Base-by-base conservation (phyloP, 2,329 filamentous ascomycete genomes). In the Neocucurbitaria cava region DNA sequence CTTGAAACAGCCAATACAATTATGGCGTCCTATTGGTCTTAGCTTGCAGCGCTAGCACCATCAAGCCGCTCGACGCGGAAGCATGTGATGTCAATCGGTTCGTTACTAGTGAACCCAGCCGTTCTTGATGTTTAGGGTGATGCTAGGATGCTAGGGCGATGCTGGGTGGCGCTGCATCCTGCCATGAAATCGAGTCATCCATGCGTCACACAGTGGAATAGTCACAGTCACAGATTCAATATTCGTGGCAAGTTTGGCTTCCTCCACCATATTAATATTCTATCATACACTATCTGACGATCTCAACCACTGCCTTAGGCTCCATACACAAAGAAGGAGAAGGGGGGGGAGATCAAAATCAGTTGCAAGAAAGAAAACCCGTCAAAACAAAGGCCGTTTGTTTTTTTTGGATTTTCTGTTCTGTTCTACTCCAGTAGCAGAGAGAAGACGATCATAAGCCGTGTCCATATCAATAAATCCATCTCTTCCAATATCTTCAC, bases 321-420 rank as follows among this genome's bases (percentile, higher is more conserved):
- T 62, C 55, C 54, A 49, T 45, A 52, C 28, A 9, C 26, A 23
- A 53, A 57, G 53, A 56, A 44, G 63, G 55, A 49, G 50, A 65
- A 56, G 67, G 66, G 65, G 71, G 71, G 71, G 71, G 71, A 72
- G 67, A 68, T 69, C 62, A 36, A 63, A 71, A 67, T 62, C 67
- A 68, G 65, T 61, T 49, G 52, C 59, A 45, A 58, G 46, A 52
- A 54, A 47, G 44, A 41, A 53, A 60, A 63, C 58, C 52, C 55
- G 53, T 44, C 55, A 67, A 67, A 67, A 62, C 65, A 66, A 70
- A 66, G 56, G 52, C 54, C 53, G 48, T 64, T 66, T 71, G 62
- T 74, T 73, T 74, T 73, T 68, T 74, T 73, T 68, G 59, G 65
- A 52, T 69, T 70, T 74, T 73, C 68, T 70, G 64, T 69, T 68